These are phyloP conservation scores for Asterella californica DNA, from an alignment of 225 moss, liverwort and hornwort genomes.

Conservation along the genomic window DNA sequence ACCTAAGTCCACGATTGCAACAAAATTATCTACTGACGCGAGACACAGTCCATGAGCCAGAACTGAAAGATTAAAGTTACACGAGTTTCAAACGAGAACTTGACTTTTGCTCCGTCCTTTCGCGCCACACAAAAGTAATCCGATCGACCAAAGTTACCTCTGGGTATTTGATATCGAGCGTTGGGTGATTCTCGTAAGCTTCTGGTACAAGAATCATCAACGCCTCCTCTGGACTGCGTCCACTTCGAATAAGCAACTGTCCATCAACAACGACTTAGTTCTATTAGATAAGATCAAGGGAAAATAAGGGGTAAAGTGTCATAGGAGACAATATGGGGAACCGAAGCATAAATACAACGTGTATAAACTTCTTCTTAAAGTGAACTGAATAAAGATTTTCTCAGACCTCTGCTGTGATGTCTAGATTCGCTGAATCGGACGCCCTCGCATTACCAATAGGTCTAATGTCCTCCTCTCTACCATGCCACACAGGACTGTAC, in stretches of 20 bases:
- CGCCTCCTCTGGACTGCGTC: conserved; percentile 80
- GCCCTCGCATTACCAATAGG: conserved; percentile 76
- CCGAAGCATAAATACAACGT: background rate
- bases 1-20: too few relatives aligned
- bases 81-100: background rate
- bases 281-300: background rate
- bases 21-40: too few relatives aligned
- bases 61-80: too few relatives aligned
- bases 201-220: conserved; percentile 99
- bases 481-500: conserved; percentile 85
- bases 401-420: conserved; percentile 84
- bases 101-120: background rate
- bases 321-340: background rate
- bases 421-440: conserved; percentile 93
- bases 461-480: conserved; percentile 81
- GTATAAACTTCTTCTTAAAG: too few relatives aligned
- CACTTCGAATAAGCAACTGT: conserved; percentile 93
- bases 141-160: conserved; percentile 43
- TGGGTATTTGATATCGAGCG: conserved; percentile 78
- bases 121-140: background rate
- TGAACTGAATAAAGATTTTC: background rate
- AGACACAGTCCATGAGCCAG: too few relatives aligned
- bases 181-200: conserved; percentile 93
- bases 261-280: background rate
- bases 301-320: background rate